Conservation (phyloP, 2,329 filamentous ascomycete genomes). For the Talaromyces verruculosus region DNA sequence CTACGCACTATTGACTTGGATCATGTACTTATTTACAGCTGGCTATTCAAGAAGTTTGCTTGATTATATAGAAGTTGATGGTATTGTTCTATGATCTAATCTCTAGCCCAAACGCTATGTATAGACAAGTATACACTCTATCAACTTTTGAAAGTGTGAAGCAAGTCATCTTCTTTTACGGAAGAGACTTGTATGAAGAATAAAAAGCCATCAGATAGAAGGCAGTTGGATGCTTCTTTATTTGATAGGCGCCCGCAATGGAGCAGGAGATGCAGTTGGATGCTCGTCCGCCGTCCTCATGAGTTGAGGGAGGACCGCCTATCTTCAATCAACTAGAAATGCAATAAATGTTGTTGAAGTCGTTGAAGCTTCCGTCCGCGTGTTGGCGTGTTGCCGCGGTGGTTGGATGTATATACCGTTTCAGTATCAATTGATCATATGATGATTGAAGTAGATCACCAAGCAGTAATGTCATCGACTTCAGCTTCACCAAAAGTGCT, state of each 20-base stretch:
- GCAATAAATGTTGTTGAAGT: slow-evolving; percentile 6
- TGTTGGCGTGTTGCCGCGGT: background rate
- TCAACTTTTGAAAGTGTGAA: background rate
- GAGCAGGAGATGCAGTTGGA: slow-evolving; percentile 42
- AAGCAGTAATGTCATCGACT: slow-evolving; percentile 92
- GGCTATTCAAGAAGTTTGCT: background rate
- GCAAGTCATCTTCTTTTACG: background rate
- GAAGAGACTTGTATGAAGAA: background rate
- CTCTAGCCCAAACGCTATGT: background rate
- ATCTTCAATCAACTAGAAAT: slow-evolving; percentile 11
- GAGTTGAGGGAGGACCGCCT: slow-evolving; percentile 31
- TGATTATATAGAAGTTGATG: background rate
- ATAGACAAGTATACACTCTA: background rate
- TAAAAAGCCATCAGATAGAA: slow-evolving; percentile 28
- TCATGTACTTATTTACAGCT: background rate
- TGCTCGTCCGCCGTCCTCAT: slow-evolving; percentile 39
- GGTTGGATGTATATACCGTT: background rate
- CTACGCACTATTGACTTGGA: no score
- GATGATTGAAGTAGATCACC: slow-evolving; percentile 56
- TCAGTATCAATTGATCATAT: background rate
- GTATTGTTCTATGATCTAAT: background rate
- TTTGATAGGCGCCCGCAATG: slow-evolving; percentile 32
- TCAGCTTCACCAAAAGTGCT: slow-evolving; percentile 95
- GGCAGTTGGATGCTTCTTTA: slow-evolving; percentile 48
- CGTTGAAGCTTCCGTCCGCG: slow-evolving; percentile 14